Evolutionary conservation across 2,329 filamentous ascomycete genomes (phyloP).

Genomic region (Fonsecaea erecta): DNA sequence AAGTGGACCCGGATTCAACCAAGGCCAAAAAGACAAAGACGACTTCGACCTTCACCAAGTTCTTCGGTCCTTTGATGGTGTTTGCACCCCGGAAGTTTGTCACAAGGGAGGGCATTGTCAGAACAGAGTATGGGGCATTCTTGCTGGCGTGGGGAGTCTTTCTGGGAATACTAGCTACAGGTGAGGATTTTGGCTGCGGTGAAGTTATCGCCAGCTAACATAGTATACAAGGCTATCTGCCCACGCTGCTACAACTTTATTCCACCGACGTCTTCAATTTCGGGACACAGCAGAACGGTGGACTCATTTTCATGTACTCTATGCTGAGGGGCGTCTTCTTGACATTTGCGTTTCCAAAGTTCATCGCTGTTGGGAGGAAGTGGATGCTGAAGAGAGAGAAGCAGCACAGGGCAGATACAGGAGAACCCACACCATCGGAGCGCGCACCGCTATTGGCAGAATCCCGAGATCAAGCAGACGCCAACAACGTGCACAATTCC

Average conservation of each 20-base stretch:
- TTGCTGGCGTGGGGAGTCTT: conserved; percentile 70
- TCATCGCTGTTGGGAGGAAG: conserved; percentile 56
- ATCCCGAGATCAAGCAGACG: not conserved
- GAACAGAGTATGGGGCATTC: conserved; percentile 65
- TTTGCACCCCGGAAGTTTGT: conserved; percentile 63
- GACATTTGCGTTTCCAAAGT: conserved; percentile 59
- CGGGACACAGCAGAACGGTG: conserved; percentile 60
- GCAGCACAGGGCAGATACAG: not conserved
- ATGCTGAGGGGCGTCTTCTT: conserved; percentile 61
- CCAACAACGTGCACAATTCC: not conserved
- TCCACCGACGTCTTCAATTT: conserved; percentile 62
- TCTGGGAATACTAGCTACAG: conserved; percentile 69
- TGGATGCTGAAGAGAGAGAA: conserved; percentile 16
- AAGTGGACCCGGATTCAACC: not conserved
- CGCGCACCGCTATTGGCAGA: conserved; percentile 21
- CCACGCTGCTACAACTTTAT: conserved; percentile 64
- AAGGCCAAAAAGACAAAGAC: conserved; percentile 40
- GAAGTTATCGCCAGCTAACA: conserved; percentile 15
- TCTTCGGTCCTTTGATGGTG: conserved; percentile 63
- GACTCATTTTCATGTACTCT: conserved; percentile 61
- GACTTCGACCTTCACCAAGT: conserved; percentile 37
- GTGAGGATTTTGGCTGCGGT: conserved; percentile 4
- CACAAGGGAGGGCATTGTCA: conserved; percentile 55
- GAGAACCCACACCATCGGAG: conserved; percentile 13
- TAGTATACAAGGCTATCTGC: conserved; percentile 59